Conservation (phyloP, 805 yeast genomes). For the Yarrowia osloensis region DNA sequence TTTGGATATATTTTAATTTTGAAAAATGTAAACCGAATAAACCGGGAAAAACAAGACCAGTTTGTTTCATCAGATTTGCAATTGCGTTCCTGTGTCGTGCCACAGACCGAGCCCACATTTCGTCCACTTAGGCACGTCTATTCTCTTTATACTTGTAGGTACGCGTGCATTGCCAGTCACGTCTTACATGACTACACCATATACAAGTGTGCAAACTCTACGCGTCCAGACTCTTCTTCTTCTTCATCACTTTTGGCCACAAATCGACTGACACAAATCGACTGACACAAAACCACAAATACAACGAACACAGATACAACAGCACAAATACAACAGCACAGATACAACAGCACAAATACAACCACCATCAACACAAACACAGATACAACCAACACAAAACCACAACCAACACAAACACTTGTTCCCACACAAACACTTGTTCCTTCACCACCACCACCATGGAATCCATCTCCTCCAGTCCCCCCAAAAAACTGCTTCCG, state of each 20-base stretch:
- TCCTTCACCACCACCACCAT: not conserved
- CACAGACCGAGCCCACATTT: not conserved
- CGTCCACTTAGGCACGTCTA: not conserved
- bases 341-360: not conserved
- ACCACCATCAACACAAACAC: not conserved
- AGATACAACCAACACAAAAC: too few species aligned
- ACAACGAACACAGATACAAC: too few species aligned
- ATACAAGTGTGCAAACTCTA: not conserved
- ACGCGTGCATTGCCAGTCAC: not conserved
- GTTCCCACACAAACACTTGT: not conserved
- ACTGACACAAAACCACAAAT: too few species aligned
- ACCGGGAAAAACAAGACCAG: not conserved
- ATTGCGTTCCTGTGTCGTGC: not conserved
- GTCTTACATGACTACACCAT: not conserved
- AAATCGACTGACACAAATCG: too few species aligned
- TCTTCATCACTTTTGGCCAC: too few species aligned
- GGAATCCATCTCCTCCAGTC: slow-evolving; percentile 2
- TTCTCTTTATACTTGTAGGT: too few species aligned
- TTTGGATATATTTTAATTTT: not conserved
- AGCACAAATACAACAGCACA: not conserved
- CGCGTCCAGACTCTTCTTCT: too few species aligned
- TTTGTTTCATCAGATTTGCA: not conserved
- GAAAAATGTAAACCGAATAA: not conserved
- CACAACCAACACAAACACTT: too few species aligned
- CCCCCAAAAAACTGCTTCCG: slow-evolving; percentile 21